Base-by-base conservation (phyloP, 768 basidiomycete species). In the Tylopilus cervinicoccineus region DNA sequence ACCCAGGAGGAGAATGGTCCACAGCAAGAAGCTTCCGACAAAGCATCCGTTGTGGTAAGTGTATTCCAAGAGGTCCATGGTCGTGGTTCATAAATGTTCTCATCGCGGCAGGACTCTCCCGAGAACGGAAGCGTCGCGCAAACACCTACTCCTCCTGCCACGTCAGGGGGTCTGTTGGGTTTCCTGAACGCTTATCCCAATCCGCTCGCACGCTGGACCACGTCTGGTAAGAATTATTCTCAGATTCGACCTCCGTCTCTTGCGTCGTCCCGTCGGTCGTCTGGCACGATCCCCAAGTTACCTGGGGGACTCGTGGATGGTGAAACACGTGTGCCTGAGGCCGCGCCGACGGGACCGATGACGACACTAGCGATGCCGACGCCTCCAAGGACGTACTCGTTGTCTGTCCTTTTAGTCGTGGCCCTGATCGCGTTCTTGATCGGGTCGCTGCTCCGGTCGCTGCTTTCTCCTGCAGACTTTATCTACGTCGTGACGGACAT, bases 381-480 rank as follows among this genome's bases (percentile, higher is more conserved):
- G 34, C 20, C 47, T 29, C 20, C 52, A 2, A 57, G 49, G 22
- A 52, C 26, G 47, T 81, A 74, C 58, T 71, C 72, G 34, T 63
- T 77, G 43, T 71, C 73, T 38, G 84, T 82, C 34, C 67, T 95
- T 50, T 60, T 96, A 57, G 72, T 92, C 51, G 79, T 87, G 32
- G 92, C 83, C 32, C 67, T 98, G 53, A 88, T 96, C 58, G 86
- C 88, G 23, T 93, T 98, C 68, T 72, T 98, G 59, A 79, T 97
- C 59, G 95, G 95, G 48, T 94, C 92, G 23, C 72, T 98, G 47
- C 70, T 96, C 52, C 81, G 95, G 47, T 92, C 90, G 16, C 75
- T 98, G 52, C 72, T 97, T 32, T 88, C 86, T 6, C 90, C 95
- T 37, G 89, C 86, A 14, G 95, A 96, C 68, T 94, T 93, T 70